phyloP scores from a whole-genome alignment of 1,284 basidiomycete species.

The Trichosporon ovoides region DNA sequence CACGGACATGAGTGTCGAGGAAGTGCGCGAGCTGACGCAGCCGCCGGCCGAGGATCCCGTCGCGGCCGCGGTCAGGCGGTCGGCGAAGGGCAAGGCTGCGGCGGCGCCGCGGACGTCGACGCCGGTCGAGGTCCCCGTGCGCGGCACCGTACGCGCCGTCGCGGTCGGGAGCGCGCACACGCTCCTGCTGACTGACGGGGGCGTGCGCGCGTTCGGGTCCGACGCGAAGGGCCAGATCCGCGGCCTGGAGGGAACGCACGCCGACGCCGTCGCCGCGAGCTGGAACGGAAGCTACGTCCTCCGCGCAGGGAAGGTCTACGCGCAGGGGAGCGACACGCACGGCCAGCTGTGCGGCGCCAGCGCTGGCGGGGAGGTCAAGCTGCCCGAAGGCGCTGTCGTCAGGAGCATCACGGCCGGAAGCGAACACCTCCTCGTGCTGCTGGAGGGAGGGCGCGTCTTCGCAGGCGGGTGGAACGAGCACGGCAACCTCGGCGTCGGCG shows the following conservation, averaged over 20 bases:
- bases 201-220: conserved; percentile 59
- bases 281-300: conserved; percentile 76
- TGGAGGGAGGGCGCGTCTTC: conserved; percentile 50
- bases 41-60: not conserved
- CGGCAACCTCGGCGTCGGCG: conserved; percentile 72
- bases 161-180: conserved; percentile 69
- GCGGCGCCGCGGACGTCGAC: conserved; percentile 18
- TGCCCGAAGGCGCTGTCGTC: not conserved
- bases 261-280: conserved; percentile 57
- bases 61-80: not conserved
- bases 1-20: not conserved
- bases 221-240: conserved; percentile 64
- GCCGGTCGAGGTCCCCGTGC: conserved; percentile 21
- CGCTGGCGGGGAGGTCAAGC: not conserved
- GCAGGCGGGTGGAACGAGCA: conserved; percentile 96
- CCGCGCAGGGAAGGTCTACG: conserved; percentile 42
- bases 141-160: conserved; percentile 29
- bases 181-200: conserved; percentile 55
- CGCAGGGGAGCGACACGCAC: conserved; percentile 62
- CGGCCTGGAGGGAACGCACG: conserved; percentile 41
- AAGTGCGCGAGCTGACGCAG: not conserved
- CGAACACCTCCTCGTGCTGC: conserved; percentile 65
- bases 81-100: not conserved
- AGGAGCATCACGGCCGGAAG: conserved; percentile 61
- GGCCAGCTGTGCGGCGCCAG: conserved; percentile 56